phyloP scores from a whole-genome alignment of 2,329 filamentous ascomycete genomes.

The Mycosphaerella sp. region DNA sequence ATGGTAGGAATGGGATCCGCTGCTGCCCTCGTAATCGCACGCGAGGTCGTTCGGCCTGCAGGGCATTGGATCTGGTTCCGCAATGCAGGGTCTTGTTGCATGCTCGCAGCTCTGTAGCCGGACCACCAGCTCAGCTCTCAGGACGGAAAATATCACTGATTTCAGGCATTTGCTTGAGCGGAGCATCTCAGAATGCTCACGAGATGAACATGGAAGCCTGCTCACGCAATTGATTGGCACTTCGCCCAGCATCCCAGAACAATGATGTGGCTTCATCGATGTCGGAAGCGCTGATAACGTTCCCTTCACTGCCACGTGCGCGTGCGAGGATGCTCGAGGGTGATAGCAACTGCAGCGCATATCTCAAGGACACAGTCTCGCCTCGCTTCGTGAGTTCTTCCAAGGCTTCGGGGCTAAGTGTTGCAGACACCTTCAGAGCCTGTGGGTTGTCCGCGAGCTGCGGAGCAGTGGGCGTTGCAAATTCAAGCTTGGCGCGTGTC shows the following conservation, averaged over 20 bases:
- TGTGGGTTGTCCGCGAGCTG: conserved; percentile 29
- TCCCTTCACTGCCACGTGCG: conserved; percentile 46
- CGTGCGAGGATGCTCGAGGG: conserved; percentile 86
- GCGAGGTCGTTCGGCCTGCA: neutral
- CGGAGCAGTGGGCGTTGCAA: conserved; percentile 32
- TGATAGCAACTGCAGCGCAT: conserved; percentile 85
- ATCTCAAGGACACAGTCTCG: conserved; percentile 81
- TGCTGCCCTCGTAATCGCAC: neutral
- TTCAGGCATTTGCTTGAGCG: neutral
- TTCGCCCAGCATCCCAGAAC: conserved; percentile 46
- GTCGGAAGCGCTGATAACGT: conserved; percentile 47
- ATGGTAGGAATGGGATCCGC: neutral
- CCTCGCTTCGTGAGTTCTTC: conserved; percentile 83
- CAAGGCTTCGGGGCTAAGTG: conserved; percentile 73
- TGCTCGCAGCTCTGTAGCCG: neutral
- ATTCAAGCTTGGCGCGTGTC: conserved; percentile 56
- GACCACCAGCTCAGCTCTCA: neutral
- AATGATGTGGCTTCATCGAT: conserved; percentile 46
- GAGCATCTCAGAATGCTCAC: conserved; percentile 25
- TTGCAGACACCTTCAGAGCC: conserved; percentile 66
- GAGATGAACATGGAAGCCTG: conserved; percentile 32
- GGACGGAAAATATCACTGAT: neutral
- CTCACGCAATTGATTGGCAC: conserved; percentile 36
- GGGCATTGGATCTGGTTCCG: neutral
- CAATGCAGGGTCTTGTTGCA: neutral